Base-by-base conservation (phyloP, 2,329 filamentous ascomycete genomes). In the Talaromyces piceae region DNA sequence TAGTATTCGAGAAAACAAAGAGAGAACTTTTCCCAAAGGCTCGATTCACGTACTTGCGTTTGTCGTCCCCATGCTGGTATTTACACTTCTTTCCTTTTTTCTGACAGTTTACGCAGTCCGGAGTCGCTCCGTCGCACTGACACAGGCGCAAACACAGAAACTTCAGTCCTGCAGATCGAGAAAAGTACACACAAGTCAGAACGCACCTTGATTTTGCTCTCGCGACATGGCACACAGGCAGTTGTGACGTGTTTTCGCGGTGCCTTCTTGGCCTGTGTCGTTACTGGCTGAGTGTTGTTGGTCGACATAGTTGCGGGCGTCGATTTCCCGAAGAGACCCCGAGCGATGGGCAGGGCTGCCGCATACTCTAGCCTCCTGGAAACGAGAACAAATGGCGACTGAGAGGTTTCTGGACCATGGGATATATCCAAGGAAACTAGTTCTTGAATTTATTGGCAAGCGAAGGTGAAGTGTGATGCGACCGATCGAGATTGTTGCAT, bases 181-280 rank as follows among this genome's bases (percentile, higher is more conserved):
- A 13, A 13, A 18, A 12, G 8, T n/a, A 28, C 12, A 13, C 6
- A 4, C 13, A 26, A 22, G 33, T 12, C 48, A 50, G n/a, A n/a
- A 50, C 64, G 52, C 62, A 72, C 70, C 57, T 70, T 67, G 54
- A 73, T 68, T 46, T 73, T 73, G 55, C 71, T 73, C 57, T 73
- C 71, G 22, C 71, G 67, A 53, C 71, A 73, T 22, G 69, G 67
- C 26, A 73, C 69, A 50, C 71, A 73, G 8, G 70, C 71, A 1
- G 70, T 73, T 2, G 71, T 73, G 56, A 73, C 68, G 56, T 73
- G 70, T 55, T 71, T 73, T 47, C 71, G 64, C 18, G 62, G 63
- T 7, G 60, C 52, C 57, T 61, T 66, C 49, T 63, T 66, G n/a
- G 56, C 50, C 56, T 60, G 63, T 41, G 48, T 16, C 16, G 53